Conservation (phyloP, 495 filamentous ascomycete species). For the Hypomontagnella submonticulosa region DNA sequence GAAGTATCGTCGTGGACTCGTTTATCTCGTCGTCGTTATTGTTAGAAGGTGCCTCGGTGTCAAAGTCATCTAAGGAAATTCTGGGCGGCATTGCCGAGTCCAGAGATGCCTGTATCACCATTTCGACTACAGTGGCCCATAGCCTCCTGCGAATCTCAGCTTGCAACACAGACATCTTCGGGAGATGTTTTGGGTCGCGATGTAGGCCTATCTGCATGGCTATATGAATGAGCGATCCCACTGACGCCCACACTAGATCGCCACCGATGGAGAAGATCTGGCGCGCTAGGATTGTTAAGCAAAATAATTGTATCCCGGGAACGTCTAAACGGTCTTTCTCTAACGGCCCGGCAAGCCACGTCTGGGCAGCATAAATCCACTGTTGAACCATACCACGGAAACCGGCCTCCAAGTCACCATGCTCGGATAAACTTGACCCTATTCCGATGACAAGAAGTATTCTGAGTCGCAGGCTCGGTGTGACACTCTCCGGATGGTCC, state of each 20-base stretch:
- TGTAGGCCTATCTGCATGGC: constrained; percentile 70
- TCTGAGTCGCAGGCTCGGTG: constrained; percentile 56
- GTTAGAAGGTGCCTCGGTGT: constrained; percentile 66
- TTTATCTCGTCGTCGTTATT: constrained; percentile 66
- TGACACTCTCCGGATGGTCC: constrained; percentile 50
- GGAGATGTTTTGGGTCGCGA: constrained; percentile 65
- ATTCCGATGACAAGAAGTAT: constrained; percentile 66
- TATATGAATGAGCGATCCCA: constrained; percentile 64
- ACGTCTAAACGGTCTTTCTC: constrained; percentile 64
- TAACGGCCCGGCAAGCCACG: constrained; percentile 64
- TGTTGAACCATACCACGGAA: constrained; percentile 51
- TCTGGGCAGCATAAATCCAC: constrained; percentile 68
- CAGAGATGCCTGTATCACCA: constrained; percentile 66
- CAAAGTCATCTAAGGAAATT: constrained; percentile 62
- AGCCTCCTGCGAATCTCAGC: constrained; percentile 67
- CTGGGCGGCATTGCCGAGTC: constrained; percentile 65
- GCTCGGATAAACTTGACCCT: constrained; percentile 60
- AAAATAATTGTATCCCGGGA: constrained; percentile 64
- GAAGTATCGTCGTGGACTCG: constrained; percentile 53
- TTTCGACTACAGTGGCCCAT: constrained; percentile 72
- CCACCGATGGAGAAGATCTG: constrained; percentile 62
- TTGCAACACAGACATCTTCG: constrained; percentile 57
- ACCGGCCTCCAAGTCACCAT: constrained; percentile 44
- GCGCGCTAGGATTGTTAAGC: constrained; percentile 65
- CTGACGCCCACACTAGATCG: constrained; percentile 67